These are phyloP conservation scores for Leptographium lundbergii DNA, from an alignment of 2,329 filamentous ascomycete species.

Conservation along the genomic window DNA sequence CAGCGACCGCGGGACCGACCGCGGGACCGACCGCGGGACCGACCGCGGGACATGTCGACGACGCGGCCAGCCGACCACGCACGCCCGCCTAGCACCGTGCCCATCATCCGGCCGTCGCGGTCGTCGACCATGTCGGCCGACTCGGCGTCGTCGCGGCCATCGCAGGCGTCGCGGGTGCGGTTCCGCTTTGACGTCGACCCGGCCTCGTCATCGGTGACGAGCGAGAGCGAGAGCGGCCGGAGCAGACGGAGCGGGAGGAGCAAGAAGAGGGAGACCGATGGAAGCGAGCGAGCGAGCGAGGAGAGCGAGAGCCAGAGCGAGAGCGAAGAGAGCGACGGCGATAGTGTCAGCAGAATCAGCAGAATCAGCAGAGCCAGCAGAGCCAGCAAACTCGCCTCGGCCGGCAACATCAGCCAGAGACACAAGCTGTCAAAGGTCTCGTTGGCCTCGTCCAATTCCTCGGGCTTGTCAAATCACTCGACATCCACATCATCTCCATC, in stretches of 20 bases:
- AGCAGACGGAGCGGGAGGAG: too few species aligned
- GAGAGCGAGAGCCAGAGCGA: not conserved
- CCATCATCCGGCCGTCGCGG: not conserved
- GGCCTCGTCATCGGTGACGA: not conserved
- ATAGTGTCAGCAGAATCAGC: not conserved
- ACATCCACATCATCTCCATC: too few species aligned
- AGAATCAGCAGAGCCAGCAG: not conserved
- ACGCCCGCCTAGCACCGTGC: not conserved
- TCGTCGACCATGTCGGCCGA: not conserved
- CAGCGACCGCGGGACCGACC: not conserved
- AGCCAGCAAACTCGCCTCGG: not conserved
- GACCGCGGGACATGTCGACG: not conserved
- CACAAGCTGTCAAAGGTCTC: not conserved
- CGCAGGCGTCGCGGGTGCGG: not conserved
- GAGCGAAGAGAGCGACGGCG: not conserved
- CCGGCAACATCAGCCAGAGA: not conserved
- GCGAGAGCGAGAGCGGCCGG: not conserved
- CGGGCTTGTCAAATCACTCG: too few species aligned
- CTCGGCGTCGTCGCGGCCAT: not conserved
- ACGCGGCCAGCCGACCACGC: not conserved
- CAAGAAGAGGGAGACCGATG: too few species aligned
- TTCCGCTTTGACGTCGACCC: not conserved
- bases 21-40: not conserved
- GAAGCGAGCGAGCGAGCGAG: not conserved
- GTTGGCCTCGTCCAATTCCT: too few species aligned